Conservation (phyloP, 179 eudicot genomes). For the Corrigiola litoralis region DNA sequence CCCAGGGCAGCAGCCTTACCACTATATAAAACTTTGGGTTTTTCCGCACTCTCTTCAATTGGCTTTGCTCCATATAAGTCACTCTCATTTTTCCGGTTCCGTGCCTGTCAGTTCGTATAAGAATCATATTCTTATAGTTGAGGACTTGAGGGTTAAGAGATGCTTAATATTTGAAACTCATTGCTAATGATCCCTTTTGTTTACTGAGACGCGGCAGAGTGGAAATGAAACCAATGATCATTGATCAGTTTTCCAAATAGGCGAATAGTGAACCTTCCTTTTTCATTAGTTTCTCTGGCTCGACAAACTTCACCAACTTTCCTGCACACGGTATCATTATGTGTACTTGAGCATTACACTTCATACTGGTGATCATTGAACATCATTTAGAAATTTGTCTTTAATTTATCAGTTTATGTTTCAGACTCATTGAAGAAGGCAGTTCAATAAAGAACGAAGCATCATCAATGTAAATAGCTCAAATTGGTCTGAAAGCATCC, state of each 20-base stretch:
- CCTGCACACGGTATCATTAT: conserved; percentile 8
- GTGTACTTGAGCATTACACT: not conserved
- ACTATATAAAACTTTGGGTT: no score
- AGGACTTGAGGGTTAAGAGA: not conserved
- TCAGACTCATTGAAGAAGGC: no score
- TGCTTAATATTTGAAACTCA: no score
- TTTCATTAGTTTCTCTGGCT: conserved; percentile 26
- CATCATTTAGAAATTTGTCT: not conserved
- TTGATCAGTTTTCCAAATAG: conserved; percentile 60
- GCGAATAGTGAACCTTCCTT: conserved; percentile 58
- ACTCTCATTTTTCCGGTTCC: no score
- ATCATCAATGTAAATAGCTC: no score
- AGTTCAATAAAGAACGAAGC: no score
- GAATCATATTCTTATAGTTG: not conserved
- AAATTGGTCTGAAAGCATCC: no score
- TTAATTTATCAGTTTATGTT: not conserved
- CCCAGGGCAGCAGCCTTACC: no score
- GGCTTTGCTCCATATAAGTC: no score
- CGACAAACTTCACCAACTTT: conserved; percentile 22
- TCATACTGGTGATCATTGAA: not conserved
- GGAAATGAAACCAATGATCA: conserved; percentile 38
- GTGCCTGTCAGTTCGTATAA: no score
- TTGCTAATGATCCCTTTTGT: conserved; percentile 11
- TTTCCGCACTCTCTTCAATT: no score
- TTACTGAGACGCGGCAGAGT: conserved; percentile 49